Evolutionary conservation across 2,329 filamentous ascomycete genomes (phyloP).

Genomic region (Pseudogymnoascus sp.): DNA sequence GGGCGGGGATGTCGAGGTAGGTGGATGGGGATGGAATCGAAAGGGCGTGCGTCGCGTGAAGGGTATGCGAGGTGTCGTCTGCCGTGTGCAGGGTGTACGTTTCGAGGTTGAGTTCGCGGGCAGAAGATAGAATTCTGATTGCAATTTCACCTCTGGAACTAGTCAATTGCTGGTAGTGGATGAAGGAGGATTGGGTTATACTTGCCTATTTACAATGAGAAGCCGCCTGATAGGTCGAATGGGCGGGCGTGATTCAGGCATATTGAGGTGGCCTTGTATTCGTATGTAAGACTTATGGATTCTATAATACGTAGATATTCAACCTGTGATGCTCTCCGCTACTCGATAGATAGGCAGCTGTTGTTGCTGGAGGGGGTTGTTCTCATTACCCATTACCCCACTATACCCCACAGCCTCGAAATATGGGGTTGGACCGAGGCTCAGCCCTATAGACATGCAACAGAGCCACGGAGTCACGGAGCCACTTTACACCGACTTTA

Average conservation of each 20-base stretch:
- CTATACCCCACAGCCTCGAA: neutral
- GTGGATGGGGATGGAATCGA: constrained; percentile 42
- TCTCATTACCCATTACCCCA: neutral
- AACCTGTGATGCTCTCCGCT: neutral
- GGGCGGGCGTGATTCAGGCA: neutral
- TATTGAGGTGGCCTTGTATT: neutral
- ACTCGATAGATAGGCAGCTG: neutral
- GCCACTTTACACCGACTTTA: no score
- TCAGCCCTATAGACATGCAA: no score
- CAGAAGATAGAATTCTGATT: constrained; percentile 50
- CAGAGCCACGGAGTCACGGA: no score
- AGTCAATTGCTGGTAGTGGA: neutral
- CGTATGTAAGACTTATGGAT: neutral
- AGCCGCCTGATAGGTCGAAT: constrained; percentile 39
- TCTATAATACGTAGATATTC: neutral
- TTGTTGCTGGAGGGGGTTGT: neutral
- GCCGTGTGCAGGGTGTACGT: constrained; percentile 49
- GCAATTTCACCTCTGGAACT: constrained; percentile 53
- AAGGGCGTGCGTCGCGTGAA: constrained; percentile 43
- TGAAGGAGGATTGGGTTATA: neutral
- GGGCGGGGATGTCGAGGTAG: constrained; percentile 44
- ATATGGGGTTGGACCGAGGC: no score
- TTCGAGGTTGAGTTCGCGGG: constrained; percentile 49
- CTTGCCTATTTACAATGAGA: constrained; percentile 46
- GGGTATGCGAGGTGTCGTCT: constrained; percentile 48